phyloP scores from a whole-genome alignment of 345 rosid species.

The Rhizophora mangle region DNA sequence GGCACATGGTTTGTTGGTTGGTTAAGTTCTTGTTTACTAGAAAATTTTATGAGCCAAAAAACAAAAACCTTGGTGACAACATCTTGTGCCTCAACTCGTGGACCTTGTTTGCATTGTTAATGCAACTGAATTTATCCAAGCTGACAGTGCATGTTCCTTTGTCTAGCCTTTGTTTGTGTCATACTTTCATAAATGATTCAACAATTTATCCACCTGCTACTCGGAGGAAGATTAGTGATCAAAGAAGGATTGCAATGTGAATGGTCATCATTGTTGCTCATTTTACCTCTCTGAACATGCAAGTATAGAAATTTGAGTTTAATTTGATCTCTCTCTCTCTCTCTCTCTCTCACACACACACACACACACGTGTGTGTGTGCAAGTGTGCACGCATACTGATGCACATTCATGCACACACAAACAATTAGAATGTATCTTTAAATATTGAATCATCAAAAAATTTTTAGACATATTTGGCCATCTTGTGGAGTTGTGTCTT shows the following conservation, averaged over 20 bases:
- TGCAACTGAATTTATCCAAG: neutral
- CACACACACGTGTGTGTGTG: too few relatives aligned
- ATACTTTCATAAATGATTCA: neutral
- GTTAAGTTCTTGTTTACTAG: constrained; percentile 5
- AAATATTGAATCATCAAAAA: constrained; percentile 1
- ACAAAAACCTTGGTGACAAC: neutral
- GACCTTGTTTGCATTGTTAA: neutral
- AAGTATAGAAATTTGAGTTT: neutral
- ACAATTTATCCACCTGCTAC: neutral
- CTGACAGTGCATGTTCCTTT: neutral
- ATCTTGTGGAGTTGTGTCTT: neutral
- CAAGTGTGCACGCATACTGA: too few relatives aligned
- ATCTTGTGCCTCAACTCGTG: neutral
- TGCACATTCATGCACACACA: too few relatives aligned
- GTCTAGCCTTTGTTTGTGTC: neutral
- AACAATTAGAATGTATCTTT: neutral
- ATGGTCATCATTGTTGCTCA: neutral
- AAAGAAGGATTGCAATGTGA: neutral
- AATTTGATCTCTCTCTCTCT: neutral
- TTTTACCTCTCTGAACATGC: neutral
- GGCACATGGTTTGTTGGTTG: neutral
- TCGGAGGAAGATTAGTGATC: neutral
- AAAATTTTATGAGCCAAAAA: neutral
- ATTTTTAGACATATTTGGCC: neutral
- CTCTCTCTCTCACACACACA: neutral